Conservation (phyloP, 2,329 filamentous ascomycete genomes). For the Podosphaera aphanis region DNA sequence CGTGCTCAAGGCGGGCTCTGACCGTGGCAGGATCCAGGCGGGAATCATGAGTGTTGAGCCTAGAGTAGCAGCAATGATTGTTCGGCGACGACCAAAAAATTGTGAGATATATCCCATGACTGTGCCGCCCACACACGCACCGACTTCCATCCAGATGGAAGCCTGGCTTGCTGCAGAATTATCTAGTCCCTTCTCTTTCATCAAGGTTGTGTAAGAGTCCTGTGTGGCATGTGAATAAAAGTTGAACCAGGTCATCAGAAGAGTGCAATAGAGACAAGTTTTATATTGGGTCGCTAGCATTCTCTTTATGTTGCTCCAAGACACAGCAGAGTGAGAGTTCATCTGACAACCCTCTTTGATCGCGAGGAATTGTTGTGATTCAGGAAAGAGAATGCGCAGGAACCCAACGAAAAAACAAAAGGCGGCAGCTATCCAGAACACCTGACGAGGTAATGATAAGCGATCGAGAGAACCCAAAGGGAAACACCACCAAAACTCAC, state of each 20-base stretch:
- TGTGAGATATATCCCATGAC: conserved; percentile 43
- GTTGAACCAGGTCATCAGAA: conserved; percentile 80
- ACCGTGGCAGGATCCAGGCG: conserved; percentile 40
- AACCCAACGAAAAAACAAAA: not conserved
- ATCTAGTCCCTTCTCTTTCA: conserved; percentile 25
- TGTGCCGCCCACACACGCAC: conserved; percentile 45
- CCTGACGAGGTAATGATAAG: not conserved
- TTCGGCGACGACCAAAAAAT: conserved; percentile 44
- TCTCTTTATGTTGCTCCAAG: conserved; percentile 35
- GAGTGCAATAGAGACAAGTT: conserved; percentile 64
- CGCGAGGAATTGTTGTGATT: conserved; percentile 33
- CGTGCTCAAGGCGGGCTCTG: conserved; percentile 40
- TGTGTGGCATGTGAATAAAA: conserved; percentile 26
- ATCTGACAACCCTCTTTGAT: conserved; percentile 50
- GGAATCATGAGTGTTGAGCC: conserved; percentile 66
- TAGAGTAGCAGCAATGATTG: conserved; percentile 39
- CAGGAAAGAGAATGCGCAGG: not conserved
- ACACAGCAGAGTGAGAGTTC: conserved; percentile 34
- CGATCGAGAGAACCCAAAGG: conserved; percentile 53
- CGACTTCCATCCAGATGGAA: conserved; percentile 48
- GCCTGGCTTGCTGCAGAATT: conserved; percentile 34
- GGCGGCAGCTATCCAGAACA: not conserved
- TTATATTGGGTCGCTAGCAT: conserved; percentile 48
- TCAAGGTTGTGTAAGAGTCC: conserved; percentile 37
- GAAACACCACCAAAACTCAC: conserved; percentile 60